Conservation (phyloP, 1,284 basidiomycete species). For the Heterobasidion parviporum region DNA sequence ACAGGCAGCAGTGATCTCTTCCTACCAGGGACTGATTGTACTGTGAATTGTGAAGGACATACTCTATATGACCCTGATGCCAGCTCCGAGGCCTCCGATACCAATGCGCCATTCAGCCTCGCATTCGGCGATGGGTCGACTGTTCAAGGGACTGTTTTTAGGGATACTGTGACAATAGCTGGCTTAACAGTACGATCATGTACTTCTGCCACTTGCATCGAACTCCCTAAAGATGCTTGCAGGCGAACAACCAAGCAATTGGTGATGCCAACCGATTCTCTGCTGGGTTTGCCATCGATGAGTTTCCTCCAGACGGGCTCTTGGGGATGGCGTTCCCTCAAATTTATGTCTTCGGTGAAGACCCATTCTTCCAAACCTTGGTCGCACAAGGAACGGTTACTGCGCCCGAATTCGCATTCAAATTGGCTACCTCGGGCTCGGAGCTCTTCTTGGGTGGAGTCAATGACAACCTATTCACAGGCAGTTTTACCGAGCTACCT, state of each 20-base stretch:
- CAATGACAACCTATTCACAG: constrained; percentile 12
- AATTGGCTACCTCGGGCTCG: constrained; percentile 19
- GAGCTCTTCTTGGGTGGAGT: constrained; percentile 35
- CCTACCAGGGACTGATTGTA: constrained; percentile 11
- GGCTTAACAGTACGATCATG: constrained; percentile 11
- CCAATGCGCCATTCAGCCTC: constrained; percentile 6
- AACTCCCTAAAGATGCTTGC: not conserved
- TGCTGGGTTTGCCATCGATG: constrained; percentile 10
- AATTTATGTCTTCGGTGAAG: constrained; percentile 14
- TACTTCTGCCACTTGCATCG: not conserved
- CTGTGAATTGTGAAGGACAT: constrained; percentile 12
- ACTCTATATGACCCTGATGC: constrained; percentile 7
- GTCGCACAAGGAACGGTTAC: constrained; percentile 15
- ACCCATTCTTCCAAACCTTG: constrained; percentile 16
- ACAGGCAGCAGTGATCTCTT: constrained; percentile 13
- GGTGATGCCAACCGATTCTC: constrained; percentile 13
- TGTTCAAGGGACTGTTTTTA: constrained; percentile 10
- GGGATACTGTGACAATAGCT: constrained; percentile 17
- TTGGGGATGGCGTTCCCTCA: constrained; percentile 21
- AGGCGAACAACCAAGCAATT: constrained; percentile 13
- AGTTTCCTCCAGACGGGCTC: constrained; percentile 22
- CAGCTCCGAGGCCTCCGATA: constrained; percentile 8
- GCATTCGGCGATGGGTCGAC: constrained; percentile 12
- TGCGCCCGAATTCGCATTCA: constrained; percentile 28
- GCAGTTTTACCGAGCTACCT: constrained; percentile 14